A percentile compares a stretch with the other conserved stretches of the same genome.
Evolutionary conservation across 108 stramenopile genomes (phyloP).

Genomic region (Chaetoceros tenuissimus): DNA sequence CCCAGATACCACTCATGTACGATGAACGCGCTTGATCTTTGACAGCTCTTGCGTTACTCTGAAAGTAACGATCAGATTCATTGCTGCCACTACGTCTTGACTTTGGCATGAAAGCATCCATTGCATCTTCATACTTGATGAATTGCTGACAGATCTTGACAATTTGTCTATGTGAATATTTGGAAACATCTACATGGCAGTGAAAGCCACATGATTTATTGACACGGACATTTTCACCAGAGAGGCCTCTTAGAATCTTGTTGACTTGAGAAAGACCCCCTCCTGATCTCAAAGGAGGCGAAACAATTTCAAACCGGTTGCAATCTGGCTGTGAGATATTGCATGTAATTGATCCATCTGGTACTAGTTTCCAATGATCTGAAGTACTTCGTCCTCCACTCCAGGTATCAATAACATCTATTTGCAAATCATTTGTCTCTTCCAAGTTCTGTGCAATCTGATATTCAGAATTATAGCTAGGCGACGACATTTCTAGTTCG

Average conservation of each 20-base stretch:
- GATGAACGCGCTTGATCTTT: conserved; percentile 2
- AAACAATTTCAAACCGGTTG: conserved; percentile 47
- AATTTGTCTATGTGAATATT: conserved; percentile 19
- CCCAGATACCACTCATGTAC: too few relatives aligned
- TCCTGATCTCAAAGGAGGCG: conserved; percentile 36
- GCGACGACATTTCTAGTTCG: conserved; percentile 27
- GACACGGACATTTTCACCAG: conserved; percentile 6
- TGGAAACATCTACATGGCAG: conserved; percentile 44
- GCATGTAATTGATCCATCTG: conserved; percentile 34
- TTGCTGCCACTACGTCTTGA: conserved; percentile 33
- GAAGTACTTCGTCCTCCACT: background rate
- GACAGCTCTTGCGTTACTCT: conserved; percentile 29
- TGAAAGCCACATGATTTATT: conserved; percentile 43
- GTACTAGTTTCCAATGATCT: conserved; percentile 35
- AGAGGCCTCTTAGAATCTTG: conserved; percentile 24
- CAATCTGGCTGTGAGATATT: conserved; percentile 25
- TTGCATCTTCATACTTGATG: conserved; percentile 54
- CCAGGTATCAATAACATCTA: background rate
- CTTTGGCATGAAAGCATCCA: conserved; percentile 49
- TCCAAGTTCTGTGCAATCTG: background rate
- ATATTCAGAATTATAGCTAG: conserved; percentile 1
- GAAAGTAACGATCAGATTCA: conserved; percentile 24
- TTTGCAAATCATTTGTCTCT: background rate
- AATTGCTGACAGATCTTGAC: conserved; percentile 57
- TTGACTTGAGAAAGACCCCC: conserved; percentile 38